These are phyloP conservation scores for Fusarium subglutinans DNA, from an alignment of 2,329 filamentous ascomycete genomes.

Conservation along the genomic window DNA sequence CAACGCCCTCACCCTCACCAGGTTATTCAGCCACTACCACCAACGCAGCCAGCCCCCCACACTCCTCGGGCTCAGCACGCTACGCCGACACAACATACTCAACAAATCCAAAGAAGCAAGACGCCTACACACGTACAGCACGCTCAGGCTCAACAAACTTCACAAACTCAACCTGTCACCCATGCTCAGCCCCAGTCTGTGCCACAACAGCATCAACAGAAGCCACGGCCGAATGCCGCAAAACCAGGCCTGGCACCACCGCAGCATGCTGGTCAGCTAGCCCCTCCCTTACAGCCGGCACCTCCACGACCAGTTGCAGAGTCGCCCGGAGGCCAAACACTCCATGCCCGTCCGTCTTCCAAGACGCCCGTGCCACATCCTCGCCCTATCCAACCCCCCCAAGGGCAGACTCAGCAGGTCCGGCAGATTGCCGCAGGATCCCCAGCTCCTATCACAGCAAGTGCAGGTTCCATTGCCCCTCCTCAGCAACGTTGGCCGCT, in stretches of 20 bases:
- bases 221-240: conserved; percentile 36
- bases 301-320: conserved; percentile 41
- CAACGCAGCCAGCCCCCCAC: conserved; percentile 28
- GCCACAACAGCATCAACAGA: conserved; percentile 35
- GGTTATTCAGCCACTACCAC: conserved; percentile 10
- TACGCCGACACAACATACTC: conserved; percentile 29
- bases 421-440: conserved; percentile 48
- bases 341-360: conserved; percentile 45
- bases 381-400: conserved; percentile 47
- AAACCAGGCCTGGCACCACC: conserved; percentile 49
- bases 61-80: conserved; percentile 33
- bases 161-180: conserved; percentile 30
- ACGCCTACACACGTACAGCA: conserved; percentile 15
- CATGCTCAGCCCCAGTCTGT: conserved; percentile 30
- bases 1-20: conserved; percentile 30
- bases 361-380: conserved; percentile 49
- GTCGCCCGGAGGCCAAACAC: conserved; percentile 31
- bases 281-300: conserved; percentile 49
- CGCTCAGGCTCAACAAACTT: conserved; percentile 23
- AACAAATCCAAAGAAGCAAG: conserved; percentile 35
- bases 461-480: conserved; percentile 31
- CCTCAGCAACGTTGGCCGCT: conserved; percentile 50
- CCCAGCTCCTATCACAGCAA: conserved; percentile 39
- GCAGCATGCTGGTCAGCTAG: conserved; percentile 49
- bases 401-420: conserved; percentile 37